phyloP scores from a whole-genome alignment of 441 rosid species.

The Syzygium syzygioides region DNA sequence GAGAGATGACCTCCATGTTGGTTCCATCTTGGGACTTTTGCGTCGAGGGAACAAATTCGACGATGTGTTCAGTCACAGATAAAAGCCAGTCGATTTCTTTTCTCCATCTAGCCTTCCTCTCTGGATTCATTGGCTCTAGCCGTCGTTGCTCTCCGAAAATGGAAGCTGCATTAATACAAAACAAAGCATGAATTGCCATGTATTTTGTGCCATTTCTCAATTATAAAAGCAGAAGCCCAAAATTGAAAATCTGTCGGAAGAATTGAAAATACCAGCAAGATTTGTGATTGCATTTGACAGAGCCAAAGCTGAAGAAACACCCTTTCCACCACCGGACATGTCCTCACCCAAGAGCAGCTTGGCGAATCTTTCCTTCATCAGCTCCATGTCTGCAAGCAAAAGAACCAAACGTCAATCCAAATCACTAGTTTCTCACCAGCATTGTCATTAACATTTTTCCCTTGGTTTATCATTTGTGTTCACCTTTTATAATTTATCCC shows the following conservation, averaged over 20 bases:
- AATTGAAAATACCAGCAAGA: conserved; percentile 2
- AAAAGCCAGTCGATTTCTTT: conserved; percentile 82
- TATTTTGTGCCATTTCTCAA: neutral
- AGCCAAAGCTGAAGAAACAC: conserved; percentile 10
- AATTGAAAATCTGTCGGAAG: neutral
- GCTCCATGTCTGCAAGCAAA: neutral
- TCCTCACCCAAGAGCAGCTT: conserved; percentile 16
- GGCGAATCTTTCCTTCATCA: conserved; percentile 10
- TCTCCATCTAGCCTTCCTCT: conserved; percentile 76
- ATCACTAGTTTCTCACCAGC: neutral
- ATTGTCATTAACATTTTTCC: neutral
- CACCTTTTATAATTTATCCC: neutral
- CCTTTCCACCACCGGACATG: conserved; percentile 18
- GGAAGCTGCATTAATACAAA: conserved; percentile 44
- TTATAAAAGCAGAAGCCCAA: neutral
- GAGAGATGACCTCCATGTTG: conserved; percentile 63
- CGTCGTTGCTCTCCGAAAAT: conserved; percentile 82
- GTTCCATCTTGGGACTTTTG: conserved; percentile 64
- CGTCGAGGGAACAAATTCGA: conserved; percentile 75
- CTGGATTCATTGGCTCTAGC: conserved; percentile 77
- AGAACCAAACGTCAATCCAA: neutral
- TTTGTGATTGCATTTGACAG: conserved; percentile 15
- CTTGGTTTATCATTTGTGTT: neutral
- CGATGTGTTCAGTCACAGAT: conserved; percentile 76
- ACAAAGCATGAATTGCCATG: neutral